Conservation (phyloP, 2,329 filamentous ascomycete genomes). For the Sarocladium brachiariae region DNA sequence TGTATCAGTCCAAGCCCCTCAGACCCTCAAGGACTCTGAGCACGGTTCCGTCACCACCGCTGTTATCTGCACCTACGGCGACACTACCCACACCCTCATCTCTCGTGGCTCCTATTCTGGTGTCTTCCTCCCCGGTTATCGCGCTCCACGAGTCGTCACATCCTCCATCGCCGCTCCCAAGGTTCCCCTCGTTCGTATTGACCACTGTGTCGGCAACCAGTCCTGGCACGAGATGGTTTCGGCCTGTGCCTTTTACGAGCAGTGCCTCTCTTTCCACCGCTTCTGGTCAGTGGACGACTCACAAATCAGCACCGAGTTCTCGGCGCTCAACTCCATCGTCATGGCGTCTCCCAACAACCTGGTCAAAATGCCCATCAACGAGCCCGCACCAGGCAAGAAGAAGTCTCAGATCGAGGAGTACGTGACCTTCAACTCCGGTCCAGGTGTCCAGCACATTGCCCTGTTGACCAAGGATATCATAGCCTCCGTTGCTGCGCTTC, state of each 20-base stretch:
- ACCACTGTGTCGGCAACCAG: constrained; percentile 97
- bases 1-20: constrained; percentile 55
- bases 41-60: constrained; percentile 65
- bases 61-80: constrained; percentile 84
- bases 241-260: constrained; percentile 71
- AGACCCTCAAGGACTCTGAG: constrained; percentile 46
- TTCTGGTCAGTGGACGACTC: constrained; percentile 97
- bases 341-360: constrained; percentile 80
- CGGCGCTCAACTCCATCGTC: constrained; percentile 79
- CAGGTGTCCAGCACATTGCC: constrained; percentile 91
- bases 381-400: constrained; percentile 83
- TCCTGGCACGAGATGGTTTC: constrained; percentile 82
- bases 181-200: constrained; percentile 67
- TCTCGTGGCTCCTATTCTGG: constrained; percentile 65
- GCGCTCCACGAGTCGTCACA: constrained; percentile 37
- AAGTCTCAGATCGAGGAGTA: constrained; percentile 93
- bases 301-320: constrained; percentile 89
- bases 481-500: constrained; percentile 65
- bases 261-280: constrained; percentile 83
- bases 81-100: constrained; percentile 91
- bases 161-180: constrained; percentile 45
- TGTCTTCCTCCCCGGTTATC: constrained; percentile 77
- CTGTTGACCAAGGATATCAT: constrained; percentile 79
- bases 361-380: constrained; percentile 98
- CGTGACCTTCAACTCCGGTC: constrained; percentile 80